Evolutionary conservation across 768 basidiomycete species (phyloP).

Genomic region (Gelatoporia subvermispora): DNA sequence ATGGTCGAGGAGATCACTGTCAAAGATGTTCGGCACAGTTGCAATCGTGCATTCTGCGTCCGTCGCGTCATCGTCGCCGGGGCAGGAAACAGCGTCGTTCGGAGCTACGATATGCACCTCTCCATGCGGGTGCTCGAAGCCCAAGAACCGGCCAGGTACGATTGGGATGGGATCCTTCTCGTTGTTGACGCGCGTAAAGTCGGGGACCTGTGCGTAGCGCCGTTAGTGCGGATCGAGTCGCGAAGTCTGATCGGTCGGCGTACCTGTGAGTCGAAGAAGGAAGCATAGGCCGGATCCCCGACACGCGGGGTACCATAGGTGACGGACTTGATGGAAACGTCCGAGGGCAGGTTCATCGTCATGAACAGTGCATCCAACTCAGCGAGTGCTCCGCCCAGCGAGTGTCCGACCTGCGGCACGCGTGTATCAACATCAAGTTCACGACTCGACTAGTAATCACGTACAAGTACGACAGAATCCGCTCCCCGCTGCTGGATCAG

Average conservation of each 20-base stretch:
- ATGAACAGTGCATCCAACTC: conserved; percentile 28
- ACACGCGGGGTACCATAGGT: conserved; percentile 51
- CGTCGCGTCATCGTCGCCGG: conserved; percentile 50
- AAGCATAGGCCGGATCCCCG: conserved; percentile 36
- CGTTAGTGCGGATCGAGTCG: conserved; percentile 27
- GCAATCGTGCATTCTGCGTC: conserved; percentile 49
- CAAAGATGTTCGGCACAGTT: conserved; percentile 50
- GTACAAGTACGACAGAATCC: conserved; percentile 37
- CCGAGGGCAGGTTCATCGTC: conserved; percentile 24
- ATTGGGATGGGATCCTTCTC: conserved; percentile 48
- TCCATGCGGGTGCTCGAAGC: conserved; percentile 46
- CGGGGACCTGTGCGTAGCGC: conserved; percentile 13
- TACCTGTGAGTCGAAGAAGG: conserved; percentile 41
- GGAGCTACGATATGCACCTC: conserved; percentile 47
- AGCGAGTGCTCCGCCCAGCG: conserved; percentile 26
- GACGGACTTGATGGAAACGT: conserved; percentile 34
- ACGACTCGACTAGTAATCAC: conserved; percentile 7
- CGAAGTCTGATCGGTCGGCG: not conserved
- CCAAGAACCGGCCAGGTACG: conserved; percentile 46
- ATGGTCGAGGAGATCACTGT: conserved; percentile 49
- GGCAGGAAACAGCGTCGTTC: conserved; percentile 33
- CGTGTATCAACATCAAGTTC: not conserved
- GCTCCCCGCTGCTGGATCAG: conserved; percentile 35
- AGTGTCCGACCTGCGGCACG: conserved; percentile 25
- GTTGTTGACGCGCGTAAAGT: conserved; percentile 28